These are phyloP conservation scores for Mycena olivaceomarginata DNA, from an alignment of 768 basidiomycete species.

Conservation along the genomic window DNA sequence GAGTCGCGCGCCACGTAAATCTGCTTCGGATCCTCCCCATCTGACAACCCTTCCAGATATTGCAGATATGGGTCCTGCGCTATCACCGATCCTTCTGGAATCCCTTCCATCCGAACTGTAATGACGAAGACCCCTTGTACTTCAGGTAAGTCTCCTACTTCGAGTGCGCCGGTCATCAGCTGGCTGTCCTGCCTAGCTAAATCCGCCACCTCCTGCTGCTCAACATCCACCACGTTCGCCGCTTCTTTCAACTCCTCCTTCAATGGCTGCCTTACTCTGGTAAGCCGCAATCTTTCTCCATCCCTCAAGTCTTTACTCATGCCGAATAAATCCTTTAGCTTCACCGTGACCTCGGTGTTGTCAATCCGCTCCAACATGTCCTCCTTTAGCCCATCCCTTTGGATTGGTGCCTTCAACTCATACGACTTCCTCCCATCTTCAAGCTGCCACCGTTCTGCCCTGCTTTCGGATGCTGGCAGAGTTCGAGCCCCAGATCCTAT, in stretches of 20 bases:
- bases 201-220: background rate
- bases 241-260: background rate
- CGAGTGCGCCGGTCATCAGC: background rate
- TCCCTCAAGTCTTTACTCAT: slow-evolving; percentile 17
- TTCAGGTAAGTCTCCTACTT: slow-evolving; percentile 2
- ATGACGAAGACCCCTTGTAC: slow-evolving; percentile 24
- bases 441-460: background rate
- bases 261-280: background rate
- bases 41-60: background rate
- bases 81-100: slow-evolving; percentile 11
- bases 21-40: slow-evolving; percentile 8
- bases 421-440: background rate
- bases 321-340: slow-evolving; percentile 4
- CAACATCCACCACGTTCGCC: background rate
- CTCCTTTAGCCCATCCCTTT: slow-evolving; percentile 5
- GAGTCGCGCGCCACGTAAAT: slow-evolving; percentile 27
- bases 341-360: slow-evolving; percentile 16
- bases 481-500: slow-evolving; percentile 10
- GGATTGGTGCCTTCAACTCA: slow-evolving; percentile 19
- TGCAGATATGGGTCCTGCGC: background rate
- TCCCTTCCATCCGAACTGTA: background rate
- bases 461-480: slow-evolving; percentile 6
- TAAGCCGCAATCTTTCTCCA: slow-evolving; percentile 19
- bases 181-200: background rate
- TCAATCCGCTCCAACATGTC: slow-evolving; percentile 20